These are phyloP conservation scores for Pseudoscleropodium purum DNA, from an alignment of 225 moss, liverwort and hornwort species.

Conservation along the genomic window DNA sequence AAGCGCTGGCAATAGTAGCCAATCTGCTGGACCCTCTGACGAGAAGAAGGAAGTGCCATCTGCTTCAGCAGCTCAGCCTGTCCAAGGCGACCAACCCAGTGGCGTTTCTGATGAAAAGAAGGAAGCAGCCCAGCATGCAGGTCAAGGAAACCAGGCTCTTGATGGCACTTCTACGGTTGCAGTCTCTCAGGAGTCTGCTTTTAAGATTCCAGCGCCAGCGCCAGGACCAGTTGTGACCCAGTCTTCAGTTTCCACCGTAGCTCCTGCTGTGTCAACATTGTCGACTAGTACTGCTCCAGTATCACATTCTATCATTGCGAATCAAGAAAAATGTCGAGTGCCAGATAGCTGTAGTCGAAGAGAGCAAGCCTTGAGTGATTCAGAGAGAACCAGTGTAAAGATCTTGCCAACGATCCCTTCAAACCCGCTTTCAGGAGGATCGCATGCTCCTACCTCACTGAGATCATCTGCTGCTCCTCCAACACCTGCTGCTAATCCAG, in stretches of 20 bases:
- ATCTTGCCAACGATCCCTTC: not conserved
- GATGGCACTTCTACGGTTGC: not conserved
- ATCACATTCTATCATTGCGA: not conserved
- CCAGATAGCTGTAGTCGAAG: not conserved
- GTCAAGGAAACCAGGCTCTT: slow-evolving; percentile 5
- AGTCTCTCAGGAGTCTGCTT: slow-evolving; percentile 4
- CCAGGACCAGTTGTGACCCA: slow-evolving; percentile 1
- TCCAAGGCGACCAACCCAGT: slow-evolving; percentile 5
- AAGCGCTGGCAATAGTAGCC: slow-evolving; percentile 8
- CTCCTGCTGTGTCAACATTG: slow-evolving; percentile 4
- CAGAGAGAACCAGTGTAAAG: slow-evolving; percentile 2
- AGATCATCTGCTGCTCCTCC: not conserved
- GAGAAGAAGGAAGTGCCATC: slow-evolving; percentile 22
- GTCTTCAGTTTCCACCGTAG: not conserved
- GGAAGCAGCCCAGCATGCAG: slow-evolving; percentile 10
- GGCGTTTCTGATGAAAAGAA: slow-evolving; percentile 22
- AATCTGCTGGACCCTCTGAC: slow-evolving; percentile 26
- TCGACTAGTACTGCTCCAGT: not conserved
- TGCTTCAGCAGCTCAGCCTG: slow-evolving; percentile 13
- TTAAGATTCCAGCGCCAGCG: slow-evolving; percentile 6
- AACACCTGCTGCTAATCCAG: slow-evolving; percentile 7
- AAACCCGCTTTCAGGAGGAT: not conserved
- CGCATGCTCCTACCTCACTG: not conserved
- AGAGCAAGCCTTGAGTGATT: slow-evolving; percentile 3
- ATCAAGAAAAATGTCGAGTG: slow-evolving; percentile 4